Evolutionary conservation across 441 rosid genomes (phyloP).

Genomic region (Jatropha podagrica): DNA sequence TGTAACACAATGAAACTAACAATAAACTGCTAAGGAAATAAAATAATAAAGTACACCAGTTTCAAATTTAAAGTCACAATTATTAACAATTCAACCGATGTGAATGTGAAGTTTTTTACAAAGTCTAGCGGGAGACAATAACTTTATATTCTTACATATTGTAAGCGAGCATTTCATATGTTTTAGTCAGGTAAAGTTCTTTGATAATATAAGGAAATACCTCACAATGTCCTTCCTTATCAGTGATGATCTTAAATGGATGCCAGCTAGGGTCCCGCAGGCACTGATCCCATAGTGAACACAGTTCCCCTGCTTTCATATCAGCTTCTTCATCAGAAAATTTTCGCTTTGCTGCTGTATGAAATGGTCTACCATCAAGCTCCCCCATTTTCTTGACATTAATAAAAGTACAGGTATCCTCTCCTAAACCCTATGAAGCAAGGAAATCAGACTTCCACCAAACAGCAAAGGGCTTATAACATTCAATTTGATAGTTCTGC

Average conservation of each 20-base stretch:
- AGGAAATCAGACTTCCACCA: conserved; percentile 13
- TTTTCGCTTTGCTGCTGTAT: conserved; percentile 35
- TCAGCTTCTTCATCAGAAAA: conserved; percentile 26
- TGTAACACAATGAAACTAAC: background rate
- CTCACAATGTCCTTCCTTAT: conserved; percentile 36
- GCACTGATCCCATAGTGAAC: conserved; percentile 47
- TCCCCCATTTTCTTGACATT: conserved; percentile 63
- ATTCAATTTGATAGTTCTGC: background rate
- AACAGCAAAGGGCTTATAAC: background rate
- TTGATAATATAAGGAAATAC: conserved; percentile 21
- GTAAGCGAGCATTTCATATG: background rate
- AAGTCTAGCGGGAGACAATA: background rate
- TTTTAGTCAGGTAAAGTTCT: background rate
- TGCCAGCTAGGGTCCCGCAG: conserved; percentile 50
- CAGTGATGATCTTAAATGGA: conserved; percentile 47
- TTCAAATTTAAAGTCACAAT: background rate
- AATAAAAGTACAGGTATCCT: conserved; percentile 21
- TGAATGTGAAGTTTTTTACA: too few species aligned
- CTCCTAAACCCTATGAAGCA: conserved; percentile 35
- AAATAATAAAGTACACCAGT: background rate
- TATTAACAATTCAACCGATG: background rate
- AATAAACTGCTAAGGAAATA: background rate
- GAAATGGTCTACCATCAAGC: conserved; percentile 42
- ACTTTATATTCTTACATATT: background rate
- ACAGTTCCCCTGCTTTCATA: conserved; percentile 32